A percentile compares a stretch with the other conserved stretches of the same genome.
These are phyloP conservation scores for Suillus subaureus DNA, from an alignment of 768 basidiomycete species.

Conservation along the genomic window DNA sequence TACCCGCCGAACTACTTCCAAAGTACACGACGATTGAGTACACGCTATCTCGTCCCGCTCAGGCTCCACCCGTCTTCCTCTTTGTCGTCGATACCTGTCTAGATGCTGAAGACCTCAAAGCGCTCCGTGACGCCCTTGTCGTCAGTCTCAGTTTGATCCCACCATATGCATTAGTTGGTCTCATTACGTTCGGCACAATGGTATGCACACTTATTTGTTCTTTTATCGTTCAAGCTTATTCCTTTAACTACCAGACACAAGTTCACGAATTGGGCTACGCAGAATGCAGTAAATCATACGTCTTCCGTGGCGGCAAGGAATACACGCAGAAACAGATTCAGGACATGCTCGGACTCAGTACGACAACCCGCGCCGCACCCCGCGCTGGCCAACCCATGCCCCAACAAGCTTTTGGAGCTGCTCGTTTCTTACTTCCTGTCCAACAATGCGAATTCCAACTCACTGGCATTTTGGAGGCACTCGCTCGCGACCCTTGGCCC, in stretches of 20 bases:
- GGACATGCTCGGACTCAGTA: constrained; percentile 87
- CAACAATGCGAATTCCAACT: constrained; percentile 95
- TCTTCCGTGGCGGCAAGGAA: constrained; percentile 98
- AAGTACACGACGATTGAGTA: constrained; percentile 99
- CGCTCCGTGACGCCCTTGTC: constrained; percentile 91
- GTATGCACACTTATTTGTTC: neutral
- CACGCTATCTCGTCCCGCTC: constrained; percentile 90
- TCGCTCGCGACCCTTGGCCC: constrained; percentile 94
- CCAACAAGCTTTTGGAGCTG: constrained; percentile 78
- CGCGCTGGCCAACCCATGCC: constrained; percentile 85
- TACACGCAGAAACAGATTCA: constrained; percentile 96
- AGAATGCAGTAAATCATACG: constrained; percentile 97
- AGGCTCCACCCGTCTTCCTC: constrained; percentile 94
- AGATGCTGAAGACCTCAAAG: constrained; percentile 94
- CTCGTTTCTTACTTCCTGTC: constrained; percentile 90
- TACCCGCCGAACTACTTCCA: constrained; percentile 93
- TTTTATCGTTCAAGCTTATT: neutral
- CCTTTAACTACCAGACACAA: constrained; percentile 65
- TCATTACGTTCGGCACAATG: constrained; percentile 90
- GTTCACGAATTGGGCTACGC: constrained; percentile 97
- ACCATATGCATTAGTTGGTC: constrained; percentile 90
- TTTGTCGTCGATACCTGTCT: constrained; percentile 98
- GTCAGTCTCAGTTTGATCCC: constrained; percentile 93
- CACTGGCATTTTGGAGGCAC: constrained; percentile 86
- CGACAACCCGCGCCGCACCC: constrained; percentile 76